Evolutionary conservation across 441 rosid genomes (phyloP), one percentile per base, ranked within the genome.

Genomic region (Oxalis stricta): DNA sequence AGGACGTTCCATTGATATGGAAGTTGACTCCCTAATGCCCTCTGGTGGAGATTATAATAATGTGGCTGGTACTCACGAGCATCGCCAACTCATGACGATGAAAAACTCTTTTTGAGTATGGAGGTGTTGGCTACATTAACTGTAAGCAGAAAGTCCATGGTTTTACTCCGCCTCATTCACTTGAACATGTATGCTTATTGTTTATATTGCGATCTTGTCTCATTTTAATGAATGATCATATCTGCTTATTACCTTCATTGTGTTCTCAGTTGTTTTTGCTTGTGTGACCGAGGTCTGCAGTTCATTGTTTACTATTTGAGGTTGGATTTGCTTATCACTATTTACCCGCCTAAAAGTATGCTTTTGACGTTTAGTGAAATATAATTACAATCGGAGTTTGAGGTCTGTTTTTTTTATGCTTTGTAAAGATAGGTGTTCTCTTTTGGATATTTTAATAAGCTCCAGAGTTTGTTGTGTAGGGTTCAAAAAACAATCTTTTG

Each of bases 161-260:
- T 60, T 56, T 56, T 76, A 11, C 75, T 79, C 41, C 77, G 73
- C 49, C 60, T 67, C 43, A 46, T 79, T 54, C 65, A 58, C 62
- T 50, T 76, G 46, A 76, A 79, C 66, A 50, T 76, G 88, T 76
- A 73, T 17, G 71, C 41, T 30, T 18, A 26, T 42, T 57, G 49
- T 48, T 45, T 23, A 7, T 47, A 19, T 31, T 38, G 21, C 38
- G 2, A 9, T 16, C 13, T 30, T 41, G 36, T 22, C 22, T 45
- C 38, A 10, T 17, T 17, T 6, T 2, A 16, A 24, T 48, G 4
- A 17, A 26, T 48, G 16, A 26, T 26, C 1, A 26, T 26, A 6
- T 1, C 10, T 26, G 3, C 10, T 1, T 26, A 2, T 26, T 6
- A 26, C 4, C 1, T 32, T 1, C 18, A 15, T 18, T 22, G 16